These are phyloP conservation scores for Rhodotorula paludigena DNA, from an alignment of 768 basidiomycete genomes.

Conservation along the genomic window DNA sequence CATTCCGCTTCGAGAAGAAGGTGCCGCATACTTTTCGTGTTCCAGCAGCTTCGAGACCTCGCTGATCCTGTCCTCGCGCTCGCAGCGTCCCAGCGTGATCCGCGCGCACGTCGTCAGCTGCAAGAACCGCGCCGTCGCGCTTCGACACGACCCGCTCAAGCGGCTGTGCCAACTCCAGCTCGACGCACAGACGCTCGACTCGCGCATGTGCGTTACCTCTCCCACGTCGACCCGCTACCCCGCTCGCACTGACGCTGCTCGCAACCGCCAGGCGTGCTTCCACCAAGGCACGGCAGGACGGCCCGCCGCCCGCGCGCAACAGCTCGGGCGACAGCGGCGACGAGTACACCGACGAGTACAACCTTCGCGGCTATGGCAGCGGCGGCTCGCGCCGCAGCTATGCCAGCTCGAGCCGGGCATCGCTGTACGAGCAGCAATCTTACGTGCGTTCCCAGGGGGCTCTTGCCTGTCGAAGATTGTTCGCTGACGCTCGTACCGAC, in stretches of 20 bases:
- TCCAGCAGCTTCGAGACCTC: neutral
- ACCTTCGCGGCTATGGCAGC: constrained; percentile 11
- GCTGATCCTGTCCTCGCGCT: neutral
- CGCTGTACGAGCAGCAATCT: neutral
- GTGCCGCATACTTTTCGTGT: neutral
- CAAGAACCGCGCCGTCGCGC: neutral
- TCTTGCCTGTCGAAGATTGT: no score
- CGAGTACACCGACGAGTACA: neutral
- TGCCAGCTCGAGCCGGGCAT: neutral
- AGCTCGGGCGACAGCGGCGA: neutral
- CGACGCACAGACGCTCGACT: constrained; percentile 11
- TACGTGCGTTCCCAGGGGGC: neutral
- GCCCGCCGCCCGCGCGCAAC: neutral
- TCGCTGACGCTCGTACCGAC: no score
- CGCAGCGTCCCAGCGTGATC: constrained; percentile 24
- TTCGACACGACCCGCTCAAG: constrained; percentile 11
- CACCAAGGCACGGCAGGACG: neutral
- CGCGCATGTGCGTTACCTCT: neutral
- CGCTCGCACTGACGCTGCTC: neutral
- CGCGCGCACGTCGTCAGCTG: constrained; percentile 27
- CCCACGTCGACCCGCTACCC: neutral
- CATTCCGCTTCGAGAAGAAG: constrained; percentile 26
- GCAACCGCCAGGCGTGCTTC: neutral
- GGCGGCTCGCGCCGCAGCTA: neutral
- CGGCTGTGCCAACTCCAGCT: constrained; percentile 28